Evolutionary conservation across 768 basidiomycete genomes (phyloP).

Genomic region (Termitomyces sp.): DNA sequence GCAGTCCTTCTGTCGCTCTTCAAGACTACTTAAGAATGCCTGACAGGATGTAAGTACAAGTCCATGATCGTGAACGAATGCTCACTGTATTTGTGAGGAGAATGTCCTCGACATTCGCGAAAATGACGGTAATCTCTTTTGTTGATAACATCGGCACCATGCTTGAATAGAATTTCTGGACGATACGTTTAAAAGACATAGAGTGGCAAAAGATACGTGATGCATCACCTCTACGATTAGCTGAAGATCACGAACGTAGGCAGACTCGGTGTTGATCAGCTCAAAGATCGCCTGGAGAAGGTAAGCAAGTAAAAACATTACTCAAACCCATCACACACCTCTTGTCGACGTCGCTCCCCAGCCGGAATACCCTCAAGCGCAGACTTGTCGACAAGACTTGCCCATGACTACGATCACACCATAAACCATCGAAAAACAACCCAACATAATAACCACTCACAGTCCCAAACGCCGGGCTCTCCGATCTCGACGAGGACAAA

Average conservation of each 20-base stretch:
- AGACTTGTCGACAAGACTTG: slow-evolving; percentile 82
- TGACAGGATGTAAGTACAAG: slow-evolving; percentile 20
- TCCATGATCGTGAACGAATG: background rate
- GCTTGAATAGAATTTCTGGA: slow-evolving; percentile 80
- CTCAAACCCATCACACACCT: slow-evolving; percentile 39
- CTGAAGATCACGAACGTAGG: slow-evolving; percentile 90
- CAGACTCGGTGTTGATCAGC: slow-evolving; percentile 84
- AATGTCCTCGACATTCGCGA: slow-evolving; percentile 93
- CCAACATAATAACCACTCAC: slow-evolving; percentile 32
- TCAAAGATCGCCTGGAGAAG: slow-evolving; percentile 80
- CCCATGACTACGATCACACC: slow-evolving; percentile 93
- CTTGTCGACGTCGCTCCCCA: slow-evolving; percentile 83
- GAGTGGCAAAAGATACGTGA: background rate
- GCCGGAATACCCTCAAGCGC: slow-evolving; percentile 79
- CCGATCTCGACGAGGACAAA: slow-evolving; percentile 32
- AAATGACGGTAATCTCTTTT: slow-evolving; percentile 79
- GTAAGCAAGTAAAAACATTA: background rate
- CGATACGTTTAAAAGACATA: slow-evolving; percentile 1
- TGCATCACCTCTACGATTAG: slow-evolving; percentile 78
- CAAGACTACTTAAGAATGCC: slow-evolving; percentile 84
- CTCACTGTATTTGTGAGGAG: slow-evolving; percentile 82
- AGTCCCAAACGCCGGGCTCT: slow-evolving; percentile 65
- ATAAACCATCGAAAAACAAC: background rate
- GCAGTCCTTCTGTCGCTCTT: slow-evolving; percentile 88
- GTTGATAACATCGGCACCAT: slow-evolving; percentile 68